Conservation (phyloP, 179 eudicot species). For the Heliamphora pulchella region DNA sequence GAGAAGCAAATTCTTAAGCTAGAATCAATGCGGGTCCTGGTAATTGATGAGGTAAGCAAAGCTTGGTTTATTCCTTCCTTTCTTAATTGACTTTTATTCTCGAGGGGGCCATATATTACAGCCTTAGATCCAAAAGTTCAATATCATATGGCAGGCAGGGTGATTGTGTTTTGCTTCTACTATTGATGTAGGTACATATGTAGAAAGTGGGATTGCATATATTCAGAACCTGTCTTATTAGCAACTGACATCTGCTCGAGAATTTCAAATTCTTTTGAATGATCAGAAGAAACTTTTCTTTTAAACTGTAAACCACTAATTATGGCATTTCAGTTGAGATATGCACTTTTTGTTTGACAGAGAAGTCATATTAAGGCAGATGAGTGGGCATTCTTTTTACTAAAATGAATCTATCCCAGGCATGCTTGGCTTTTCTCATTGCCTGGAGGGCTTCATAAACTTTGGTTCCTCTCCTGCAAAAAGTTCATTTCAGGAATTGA, state of each 20-base stretch:
- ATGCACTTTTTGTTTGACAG: not conserved
- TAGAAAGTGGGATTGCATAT: not conserved
- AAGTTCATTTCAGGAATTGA: not conserved
- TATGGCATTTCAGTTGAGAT: not conserved
- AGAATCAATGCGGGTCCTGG: slow-evolving; percentile 56
- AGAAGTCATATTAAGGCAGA: not conserved
- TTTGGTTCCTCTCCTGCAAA: not conserved
- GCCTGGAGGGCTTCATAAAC: not conserved
- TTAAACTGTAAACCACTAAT: not conserved
- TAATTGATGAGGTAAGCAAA: slow-evolving; percentile 77
- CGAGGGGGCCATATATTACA: not conserved
- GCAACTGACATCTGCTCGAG: not conserved
- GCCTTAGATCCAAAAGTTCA: not conserved
- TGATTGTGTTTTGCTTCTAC: not conserved
- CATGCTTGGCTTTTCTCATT: not conserved
- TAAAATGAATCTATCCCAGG: not conserved
- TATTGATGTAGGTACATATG: not conserved
- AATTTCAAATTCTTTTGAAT: not conserved
- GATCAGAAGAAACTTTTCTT: not conserved
- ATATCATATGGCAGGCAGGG: not conserved
- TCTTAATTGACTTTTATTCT: slow-evolving; percentile 1
- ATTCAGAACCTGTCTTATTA: not conserved
- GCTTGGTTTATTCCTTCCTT: not conserved
- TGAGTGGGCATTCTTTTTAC: not conserved
- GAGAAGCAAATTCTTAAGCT: slow-evolving; percentile 64